Base-by-base conservation (phyloP, 768 basidiomycete species). In the Russula sp. region DNA sequence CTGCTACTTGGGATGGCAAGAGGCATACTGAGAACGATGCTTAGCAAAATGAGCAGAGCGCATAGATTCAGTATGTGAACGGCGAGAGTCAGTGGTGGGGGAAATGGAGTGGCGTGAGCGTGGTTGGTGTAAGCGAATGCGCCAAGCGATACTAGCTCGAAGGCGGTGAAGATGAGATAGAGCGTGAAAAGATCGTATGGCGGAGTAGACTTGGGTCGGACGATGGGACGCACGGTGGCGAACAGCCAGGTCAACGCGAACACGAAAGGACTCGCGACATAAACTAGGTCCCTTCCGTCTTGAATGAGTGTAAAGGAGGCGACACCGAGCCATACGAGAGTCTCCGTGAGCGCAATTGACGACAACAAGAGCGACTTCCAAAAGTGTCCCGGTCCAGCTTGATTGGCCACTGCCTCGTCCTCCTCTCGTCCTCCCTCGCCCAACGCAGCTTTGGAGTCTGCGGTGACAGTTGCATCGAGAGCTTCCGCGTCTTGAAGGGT, bases 241-340 rank as follows among this genome's bases (percentile, higher is more conserved):
- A 88, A 90, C 42, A 87, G 70, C 90, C 90, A 92, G 4, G 82
- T 74, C 0, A 73, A 63, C 0, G 83, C 81, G 29, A 81, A 67
- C 35, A 86, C 68, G 51, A 86, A 73, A 0, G 78, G 73, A 7
- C 74, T 74, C 2, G 78, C 60, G 18, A 72, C 76, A 14, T 58
- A 65, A 75, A 78, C 78, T 1, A 65, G 35, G 9, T 68, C 58
- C 34, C 66, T 65, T 0, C 68, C 59, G 22, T 78, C 70, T 42
- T 72, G 73, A n/a, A 76, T 64, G 16, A 84, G 65, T 16, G 68
- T 67, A 69, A 82, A 90, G 7, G 82, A 80, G n/a, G 81, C 84
- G 4, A 76, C 68, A n/a, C 76, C 78, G 2, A 86, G 70, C 86
- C 88, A 88, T 9, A 73, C 68, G 6, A 90, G 73, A 0, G 81